Percentiles rank a stretch among this genome's conserved stretches.
phyloP scores from a whole-genome alignment of 2,329 filamentous ascomycete genomes.

The Helotiales sp. region DNA sequence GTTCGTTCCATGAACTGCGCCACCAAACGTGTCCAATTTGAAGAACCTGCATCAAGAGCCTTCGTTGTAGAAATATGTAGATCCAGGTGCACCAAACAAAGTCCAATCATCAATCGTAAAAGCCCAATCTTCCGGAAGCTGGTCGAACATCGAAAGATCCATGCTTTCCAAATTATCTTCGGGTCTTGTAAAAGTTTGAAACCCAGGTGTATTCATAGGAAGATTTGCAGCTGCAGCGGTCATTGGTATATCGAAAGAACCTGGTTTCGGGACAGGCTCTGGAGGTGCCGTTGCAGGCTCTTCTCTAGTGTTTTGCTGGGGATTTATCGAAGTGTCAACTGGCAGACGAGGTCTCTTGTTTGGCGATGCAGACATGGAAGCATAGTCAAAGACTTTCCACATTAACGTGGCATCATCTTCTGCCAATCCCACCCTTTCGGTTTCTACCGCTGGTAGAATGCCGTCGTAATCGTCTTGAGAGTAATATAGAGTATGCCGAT shows the following conservation, averaged over 20 bases:
- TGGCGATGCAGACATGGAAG: constrained; percentile 18
- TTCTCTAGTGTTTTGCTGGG: background rate
- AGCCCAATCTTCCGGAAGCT: constrained; percentile 23
- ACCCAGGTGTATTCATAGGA: background rate
- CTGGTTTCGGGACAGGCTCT: background rate
- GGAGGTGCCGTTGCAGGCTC: background rate
- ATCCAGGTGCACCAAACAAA: constrained; percentile 21
- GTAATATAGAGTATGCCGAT: constrained; percentile 22
- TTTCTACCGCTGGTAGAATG: constrained; percentile 19
- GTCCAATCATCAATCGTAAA: constrained; percentile 26
- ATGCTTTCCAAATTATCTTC: background rate
- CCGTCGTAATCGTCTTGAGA: constrained; percentile 24
- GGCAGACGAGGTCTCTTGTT: background rate
- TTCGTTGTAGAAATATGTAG: constrained; percentile 21
- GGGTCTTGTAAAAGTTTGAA: background rate
- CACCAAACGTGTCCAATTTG: no score
- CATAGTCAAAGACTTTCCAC: constrained; percentile 25
- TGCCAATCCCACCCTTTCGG: constrained; percentile 18
- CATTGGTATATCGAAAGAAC: background rate
- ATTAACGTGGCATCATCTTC: constrained; percentile 18
- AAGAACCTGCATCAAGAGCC: no score
- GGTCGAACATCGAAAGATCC: constrained; percentile 16
- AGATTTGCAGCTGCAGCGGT: background rate
- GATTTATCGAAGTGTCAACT: background rate
- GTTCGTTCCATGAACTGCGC: no score